Evolutionary conservation across 2,329 filamentous ascomycete genomes (phyloP), one percentile per base, ranked within the genome.

Genomic region (Sporothrix globosa): DNA sequence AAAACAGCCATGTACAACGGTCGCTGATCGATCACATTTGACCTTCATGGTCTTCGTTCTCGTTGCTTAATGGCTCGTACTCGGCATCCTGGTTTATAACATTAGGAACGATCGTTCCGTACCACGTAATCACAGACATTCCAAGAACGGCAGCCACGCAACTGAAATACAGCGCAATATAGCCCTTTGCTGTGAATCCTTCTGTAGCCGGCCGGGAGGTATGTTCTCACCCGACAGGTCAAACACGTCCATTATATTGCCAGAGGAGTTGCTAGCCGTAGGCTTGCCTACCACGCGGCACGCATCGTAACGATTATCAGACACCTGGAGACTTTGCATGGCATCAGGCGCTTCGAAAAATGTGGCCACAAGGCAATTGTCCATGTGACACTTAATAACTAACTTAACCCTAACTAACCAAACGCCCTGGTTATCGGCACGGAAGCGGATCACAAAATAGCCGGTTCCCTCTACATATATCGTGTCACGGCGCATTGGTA

Each of bases 161-260:
- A 76, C 90, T 92, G 77, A 94, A 92, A 1, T 89, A 88, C 73
- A 96, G 79, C 3, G 92, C 92, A 1, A 93, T 86, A 56, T 92
- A 91, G 4, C 92, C 92, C 60, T 85, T 84, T 0, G 88, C 79
- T 0, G 90, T 92, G 77, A 95, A 77, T 5, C 70, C 71, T 1
- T 54, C 63, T 0, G 72, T 2, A 73, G 70, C 10, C 67, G 56
- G 46, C 69, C 71, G 13, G 73, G 72, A 4, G 73, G 72, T 3
- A 41, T 21, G 63, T 73, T 72, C 52, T 78, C 71, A 14, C 77
- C 78, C 1, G 27, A 53, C 39, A 78, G 72, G 54, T 78, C 74
- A 24, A 78, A 58, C 19, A 74, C 73, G 30, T 77, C 72, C 0
- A 14, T 60, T 0, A 34, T 66, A 53, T 77, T 76, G 2, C 72